Conservation (phyloP, 257 asterid genomes). For the Solanum chiquidenum region DNA sequence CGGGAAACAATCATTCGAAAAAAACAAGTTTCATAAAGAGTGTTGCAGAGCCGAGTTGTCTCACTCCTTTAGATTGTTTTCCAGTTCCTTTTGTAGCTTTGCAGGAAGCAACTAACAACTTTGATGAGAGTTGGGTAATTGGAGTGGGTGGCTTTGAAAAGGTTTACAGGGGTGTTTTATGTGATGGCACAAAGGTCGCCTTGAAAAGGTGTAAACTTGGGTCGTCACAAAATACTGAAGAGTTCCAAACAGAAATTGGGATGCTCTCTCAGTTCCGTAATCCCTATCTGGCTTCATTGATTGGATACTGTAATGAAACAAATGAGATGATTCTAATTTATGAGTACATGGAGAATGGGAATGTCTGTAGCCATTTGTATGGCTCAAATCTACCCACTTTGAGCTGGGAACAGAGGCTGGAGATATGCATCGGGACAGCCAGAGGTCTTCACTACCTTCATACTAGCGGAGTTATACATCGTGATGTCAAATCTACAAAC, state of each 20-base stretch:
- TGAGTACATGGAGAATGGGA: not conserved
- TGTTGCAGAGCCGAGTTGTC: not conserved
- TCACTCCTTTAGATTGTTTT: not conserved
- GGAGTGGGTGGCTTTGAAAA: constrained; percentile 11
- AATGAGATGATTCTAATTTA: not conserved
- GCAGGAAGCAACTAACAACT: not conserved
- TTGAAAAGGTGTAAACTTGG: not conserved
- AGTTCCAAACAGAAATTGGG: not conserved
- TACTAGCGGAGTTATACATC: no score
- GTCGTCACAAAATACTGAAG: rapidly evolving
- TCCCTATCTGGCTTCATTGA: not conserved
- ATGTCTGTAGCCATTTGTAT: not conserved
- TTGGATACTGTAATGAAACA: not conserved
- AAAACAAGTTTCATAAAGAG: not conserved
- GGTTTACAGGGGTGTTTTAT: constrained; percentile 2
- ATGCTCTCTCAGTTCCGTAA: not conserved
- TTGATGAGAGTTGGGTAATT: not conserved
- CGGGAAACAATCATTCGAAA: not conserved
- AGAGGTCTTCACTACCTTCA: not conserved
- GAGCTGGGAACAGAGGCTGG: not conserved
- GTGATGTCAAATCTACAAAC: no score
- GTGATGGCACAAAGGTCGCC: constrained; percentile 8
- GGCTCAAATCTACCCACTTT: not conserved
- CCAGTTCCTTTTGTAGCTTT: not conserved
- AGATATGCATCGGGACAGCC: not conserved